phyloP scores from a whole-genome alignment of 2,329 filamentous ascomycete genomes.

The Botrytis tulipae region DNA sequence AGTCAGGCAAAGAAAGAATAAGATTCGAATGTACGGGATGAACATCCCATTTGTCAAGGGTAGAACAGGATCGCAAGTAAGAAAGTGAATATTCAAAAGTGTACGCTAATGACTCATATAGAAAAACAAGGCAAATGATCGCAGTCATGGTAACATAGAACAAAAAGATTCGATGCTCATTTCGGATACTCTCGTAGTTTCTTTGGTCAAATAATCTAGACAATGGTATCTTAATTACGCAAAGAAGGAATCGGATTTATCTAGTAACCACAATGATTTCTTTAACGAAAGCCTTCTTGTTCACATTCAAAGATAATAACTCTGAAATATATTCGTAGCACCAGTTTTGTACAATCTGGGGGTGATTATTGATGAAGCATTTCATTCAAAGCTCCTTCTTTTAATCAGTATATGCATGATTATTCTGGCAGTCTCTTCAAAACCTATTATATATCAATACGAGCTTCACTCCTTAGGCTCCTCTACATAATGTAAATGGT shows the following conservation, averaged over 20 bases:
- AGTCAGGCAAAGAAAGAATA: not conserved
- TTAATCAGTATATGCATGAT: not conserved
- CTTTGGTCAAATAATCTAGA: not conserved
- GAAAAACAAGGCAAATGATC: rapidly evolving
- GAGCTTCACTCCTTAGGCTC: rapidly evolving
- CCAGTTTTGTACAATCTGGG: rapidly evolving
- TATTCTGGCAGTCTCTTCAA: rapidly evolving
- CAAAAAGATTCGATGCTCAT: not conserved
- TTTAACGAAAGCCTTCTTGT: not conserved
- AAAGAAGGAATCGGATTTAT: not conserved
- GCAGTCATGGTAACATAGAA: not conserved
- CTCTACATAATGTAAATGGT: not conserved
- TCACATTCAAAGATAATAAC: not conserved
- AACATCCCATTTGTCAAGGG: rapidly evolving
- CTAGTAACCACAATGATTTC: rapidly evolving
- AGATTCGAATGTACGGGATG: not conserved
- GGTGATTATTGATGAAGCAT: not conserved
- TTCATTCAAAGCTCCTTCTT: not conserved
- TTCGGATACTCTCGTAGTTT: not conserved
- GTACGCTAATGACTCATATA: not conserved
- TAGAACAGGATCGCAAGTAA: not conserved
- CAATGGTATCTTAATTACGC: not conserved
- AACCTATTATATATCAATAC: rapidly evolving
- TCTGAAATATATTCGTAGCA: rapidly evolving
- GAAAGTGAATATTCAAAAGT: not conserved